Percentiles rank a stretch among this genome's conserved stretches.
Conservation (phyloP, 1,139 yeast species). For the Zhuliangozyma parablackwelliae region DNA sequence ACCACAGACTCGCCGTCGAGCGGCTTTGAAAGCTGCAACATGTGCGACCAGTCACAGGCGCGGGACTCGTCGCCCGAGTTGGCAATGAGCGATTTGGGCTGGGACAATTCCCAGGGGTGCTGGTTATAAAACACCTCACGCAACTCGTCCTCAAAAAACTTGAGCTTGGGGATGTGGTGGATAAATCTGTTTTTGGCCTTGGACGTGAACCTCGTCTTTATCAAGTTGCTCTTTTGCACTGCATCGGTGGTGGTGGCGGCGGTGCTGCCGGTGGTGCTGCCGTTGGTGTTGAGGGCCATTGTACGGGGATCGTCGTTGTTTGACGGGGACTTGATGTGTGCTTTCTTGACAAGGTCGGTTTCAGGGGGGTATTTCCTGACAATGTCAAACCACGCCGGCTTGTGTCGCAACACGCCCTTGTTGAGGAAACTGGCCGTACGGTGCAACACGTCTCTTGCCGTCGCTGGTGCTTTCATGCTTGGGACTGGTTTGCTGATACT, state of each 20-base stretch:
- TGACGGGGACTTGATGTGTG: conserved; percentile 20
- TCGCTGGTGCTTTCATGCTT: conserved; percentile 61
- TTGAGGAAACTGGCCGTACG: conserved; percentile 69
- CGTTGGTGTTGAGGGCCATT: too few species aligned
- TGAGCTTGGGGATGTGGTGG: conserved; percentile 58
- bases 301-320: background rate
- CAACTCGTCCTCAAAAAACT: conserved; percentile 76
- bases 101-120: conserved; percentile 97
- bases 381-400: conserved; percentile 86
- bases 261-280: background rate
- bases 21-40: conserved; percentile 67
- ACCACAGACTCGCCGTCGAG: conserved; percentile 93
- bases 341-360: conserved; percentile 50
- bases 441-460: conserved; percentile 69
- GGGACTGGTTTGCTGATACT: conserved; percentile 1
- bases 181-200: conserved; percentile 26
- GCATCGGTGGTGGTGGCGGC: background rate
- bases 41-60: conserved; percentile 69
- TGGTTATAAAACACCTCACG: conserved; percentile 80
- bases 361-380: conserved; percentile 79
- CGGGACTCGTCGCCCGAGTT: conserved; percentile 53
- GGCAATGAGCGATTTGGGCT: conserved; percentile 86
- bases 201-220: conserved; percentile 25
- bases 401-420: conserved; percentile 58
- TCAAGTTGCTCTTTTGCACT: conserved; percentile 14